Evolutionary conservation across 1,284 basidiomycete species (phyloP).

Genomic region (Malassezia dermatis): DNA sequence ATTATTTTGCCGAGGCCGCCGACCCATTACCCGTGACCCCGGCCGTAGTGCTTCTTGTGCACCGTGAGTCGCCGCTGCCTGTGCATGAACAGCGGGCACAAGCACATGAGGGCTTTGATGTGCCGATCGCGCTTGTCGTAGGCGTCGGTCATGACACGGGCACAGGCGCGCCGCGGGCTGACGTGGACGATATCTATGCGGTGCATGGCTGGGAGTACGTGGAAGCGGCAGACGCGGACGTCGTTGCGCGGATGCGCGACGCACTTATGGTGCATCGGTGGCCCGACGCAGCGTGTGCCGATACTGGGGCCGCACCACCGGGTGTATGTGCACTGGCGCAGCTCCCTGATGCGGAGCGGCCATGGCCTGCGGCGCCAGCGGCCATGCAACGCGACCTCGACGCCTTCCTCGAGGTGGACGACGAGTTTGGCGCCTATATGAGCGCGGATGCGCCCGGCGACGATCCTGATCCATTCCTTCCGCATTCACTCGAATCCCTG

Average conservation of each 20-base stretch:
- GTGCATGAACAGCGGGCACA: not conserved
- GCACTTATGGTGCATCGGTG: constrained; percentile 14
- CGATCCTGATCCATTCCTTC: not conserved
- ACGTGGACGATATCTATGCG: constrained; percentile 9
- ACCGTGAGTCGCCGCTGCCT: not conserved
- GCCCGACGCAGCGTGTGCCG: not conserved
- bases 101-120: not conserved
- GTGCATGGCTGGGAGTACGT: constrained; percentile 16
- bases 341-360: not conserved
- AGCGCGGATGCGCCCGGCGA: not conserved
- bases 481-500: not conserved
- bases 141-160: not conserved
- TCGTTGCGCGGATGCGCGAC: not conserved
- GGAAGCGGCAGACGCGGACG: not conserved
- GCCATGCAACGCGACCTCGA: not conserved
- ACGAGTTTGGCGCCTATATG: constrained; percentile 11
- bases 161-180: not conserved
- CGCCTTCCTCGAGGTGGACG: not conserved
- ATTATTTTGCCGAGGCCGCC: not conserved
- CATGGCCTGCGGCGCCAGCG: not conserved
- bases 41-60: constrained; percentile 4
- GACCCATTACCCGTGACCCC: not conserved
- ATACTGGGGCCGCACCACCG: not conserved
- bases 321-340: not conserved
- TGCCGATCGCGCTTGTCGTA: constrained; percentile 4